Conservation (phyloP, 140 eudicot genomes). For the Flaveria floridana region DNA sequence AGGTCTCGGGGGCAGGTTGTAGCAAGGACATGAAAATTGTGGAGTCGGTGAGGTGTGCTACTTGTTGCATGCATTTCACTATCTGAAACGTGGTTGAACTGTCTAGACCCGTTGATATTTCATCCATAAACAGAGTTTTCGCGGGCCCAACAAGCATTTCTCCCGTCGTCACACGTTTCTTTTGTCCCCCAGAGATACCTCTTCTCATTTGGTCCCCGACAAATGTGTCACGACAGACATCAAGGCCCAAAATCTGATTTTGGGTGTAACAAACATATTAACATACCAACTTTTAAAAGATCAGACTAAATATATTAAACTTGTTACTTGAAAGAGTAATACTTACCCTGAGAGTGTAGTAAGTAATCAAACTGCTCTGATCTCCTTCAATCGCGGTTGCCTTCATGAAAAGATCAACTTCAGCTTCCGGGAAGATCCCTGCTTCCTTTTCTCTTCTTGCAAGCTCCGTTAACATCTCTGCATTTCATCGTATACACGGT, state of each 20-base stretch:
- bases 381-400: slow-evolving; percentile 51
- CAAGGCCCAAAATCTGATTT: slow-evolving; percentile 50
- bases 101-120: slow-evolving; percentile 81
- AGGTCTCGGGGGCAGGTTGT: slow-evolving; percentile 89
- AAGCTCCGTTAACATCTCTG: slow-evolving; percentile 49
- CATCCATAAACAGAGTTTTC: slow-evolving; percentile 56
- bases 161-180: slow-evolving; percentile 51
- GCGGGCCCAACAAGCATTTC: slow-evolving; percentile 53
- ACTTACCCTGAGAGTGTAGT: slow-evolving; percentile 39
- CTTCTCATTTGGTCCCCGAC: slow-evolving; percentile 52
- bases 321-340: background rate
- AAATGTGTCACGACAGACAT: slow-evolving; percentile 44
- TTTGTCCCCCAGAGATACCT: slow-evolving; percentile 54
- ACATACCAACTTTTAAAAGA: slow-evolving; percentile 7
- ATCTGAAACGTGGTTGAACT: slow-evolving; percentile 83
- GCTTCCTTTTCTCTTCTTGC: slow-evolving; percentile 57
- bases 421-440: slow-evolving; percentile 55
- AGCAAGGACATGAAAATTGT: slow-evolving; percentile 71
- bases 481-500: background rate
- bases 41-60: slow-evolving; percentile 56
- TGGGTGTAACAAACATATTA: slow-evolving; percentile 21
- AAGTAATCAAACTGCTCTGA: slow-evolving; percentile 35
- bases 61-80: slow-evolving; percentile 60
- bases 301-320: background rate
- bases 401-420: slow-evolving; percentile 61